Conservation (phyloP, 2,329 filamentous ascomycete genomes). For the Talaromyces piceae region DNA sequence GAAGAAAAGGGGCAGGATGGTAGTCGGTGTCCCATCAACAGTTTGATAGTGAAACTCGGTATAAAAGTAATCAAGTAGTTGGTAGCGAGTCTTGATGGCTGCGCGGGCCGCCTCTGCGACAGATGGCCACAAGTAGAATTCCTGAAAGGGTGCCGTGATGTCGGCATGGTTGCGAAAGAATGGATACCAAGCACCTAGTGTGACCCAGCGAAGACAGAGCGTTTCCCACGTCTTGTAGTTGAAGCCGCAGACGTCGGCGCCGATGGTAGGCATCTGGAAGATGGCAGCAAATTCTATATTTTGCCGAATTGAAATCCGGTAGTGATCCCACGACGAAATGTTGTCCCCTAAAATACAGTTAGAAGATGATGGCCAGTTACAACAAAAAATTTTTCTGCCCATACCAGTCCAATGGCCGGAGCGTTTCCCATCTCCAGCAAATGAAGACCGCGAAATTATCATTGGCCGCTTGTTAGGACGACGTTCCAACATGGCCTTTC, state of each 20-base stretch:
- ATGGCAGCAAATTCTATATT: conserved; percentile 57
- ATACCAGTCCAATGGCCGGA: conserved; percentile 45
- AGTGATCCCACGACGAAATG: conserved; percentile 50
- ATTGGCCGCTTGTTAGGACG: conserved; percentile 59
- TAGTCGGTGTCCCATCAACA: conserved; percentile 52
- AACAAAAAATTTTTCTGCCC: not conserved
- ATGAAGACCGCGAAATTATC: conserved; percentile 69
- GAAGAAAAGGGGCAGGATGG: conserved; percentile 65
- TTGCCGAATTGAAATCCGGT: conserved; percentile 51
- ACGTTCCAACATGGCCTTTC: conserved; percentile 58
- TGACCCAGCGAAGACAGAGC: conserved; percentile 67
- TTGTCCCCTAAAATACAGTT: conserved; percentile 49
- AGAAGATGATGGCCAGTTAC: not conserved
- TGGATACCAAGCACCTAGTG: conserved; percentile 63
- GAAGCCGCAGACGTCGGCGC: conserved; percentile 72
- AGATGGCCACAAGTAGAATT: conserved; percentile 63
- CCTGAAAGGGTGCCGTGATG: conserved; percentile 49
- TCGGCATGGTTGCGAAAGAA: conserved; percentile 72
- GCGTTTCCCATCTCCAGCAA: conserved; percentile 59
- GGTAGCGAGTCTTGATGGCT: conserved; percentile 64
- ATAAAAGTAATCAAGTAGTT: conserved; percentile 70
- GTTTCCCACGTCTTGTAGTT: conserved; percentile 59
- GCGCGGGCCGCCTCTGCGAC: conserved; percentile 59
- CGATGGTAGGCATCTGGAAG: conserved; percentile 62
- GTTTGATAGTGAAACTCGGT: conserved; percentile 59